phyloP scores from a whole-genome alignment of 345 rosid species.

The Rhodamnia argentea region DNA sequence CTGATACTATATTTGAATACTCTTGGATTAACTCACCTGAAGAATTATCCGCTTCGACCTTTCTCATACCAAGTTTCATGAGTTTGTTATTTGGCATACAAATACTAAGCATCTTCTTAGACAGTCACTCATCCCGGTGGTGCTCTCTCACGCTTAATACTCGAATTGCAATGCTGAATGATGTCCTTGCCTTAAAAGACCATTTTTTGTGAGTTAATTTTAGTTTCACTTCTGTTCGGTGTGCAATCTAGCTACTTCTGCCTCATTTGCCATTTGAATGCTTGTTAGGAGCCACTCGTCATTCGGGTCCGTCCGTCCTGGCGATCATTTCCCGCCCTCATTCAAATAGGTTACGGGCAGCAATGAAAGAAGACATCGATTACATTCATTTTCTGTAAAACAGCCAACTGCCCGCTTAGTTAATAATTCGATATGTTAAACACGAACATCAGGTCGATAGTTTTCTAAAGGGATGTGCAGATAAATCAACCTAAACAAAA shows the following conservation, averaged over 20 bases:
- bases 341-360: neutral
- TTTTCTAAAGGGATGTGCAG: neutral
- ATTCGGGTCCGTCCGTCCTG: fast-evolving
- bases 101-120: neutral
- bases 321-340: fast-evolving
- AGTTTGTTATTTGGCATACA: neutral
- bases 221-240: neutral
- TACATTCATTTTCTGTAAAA: neutral
- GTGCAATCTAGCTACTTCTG: neutral
- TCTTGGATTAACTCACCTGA: neutral
- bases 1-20: neutral
- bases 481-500: neutral
- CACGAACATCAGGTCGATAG: neutral
- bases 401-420: neutral
- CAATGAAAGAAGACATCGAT: neutral
- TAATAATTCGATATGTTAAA: neutral
- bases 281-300: neutral
- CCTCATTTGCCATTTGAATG: neutral
- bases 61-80: neutral
- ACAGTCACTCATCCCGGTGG: too few species aligned
- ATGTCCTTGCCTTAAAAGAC: neutral
- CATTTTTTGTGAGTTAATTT: neutral
- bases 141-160: neutral
- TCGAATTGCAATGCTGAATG: neutral
- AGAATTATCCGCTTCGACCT: fast-evolving